Conservation (phyloP, 768 basidiomycete genomes). For the Albatrellus ellisii region DNA sequence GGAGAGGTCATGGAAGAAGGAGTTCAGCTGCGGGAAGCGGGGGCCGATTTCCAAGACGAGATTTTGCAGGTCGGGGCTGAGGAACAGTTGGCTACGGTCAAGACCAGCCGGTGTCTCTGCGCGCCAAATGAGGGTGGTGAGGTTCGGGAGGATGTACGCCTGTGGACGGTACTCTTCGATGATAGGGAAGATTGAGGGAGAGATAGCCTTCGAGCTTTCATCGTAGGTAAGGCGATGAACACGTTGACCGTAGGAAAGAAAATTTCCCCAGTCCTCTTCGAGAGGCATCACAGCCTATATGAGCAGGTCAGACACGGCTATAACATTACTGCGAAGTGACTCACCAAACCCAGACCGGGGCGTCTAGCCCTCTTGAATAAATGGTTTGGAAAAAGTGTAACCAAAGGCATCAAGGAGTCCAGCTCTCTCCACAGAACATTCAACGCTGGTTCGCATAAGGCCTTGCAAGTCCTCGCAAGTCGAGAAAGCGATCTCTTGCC, state of each 20-base stretch:
- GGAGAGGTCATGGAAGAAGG: conserved; percentile 53
- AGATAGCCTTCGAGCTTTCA: conserved; percentile 50
- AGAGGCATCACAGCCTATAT: conserved; percentile 45
- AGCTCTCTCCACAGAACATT: conserved; percentile 67
- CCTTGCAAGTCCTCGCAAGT: conserved; percentile 62
- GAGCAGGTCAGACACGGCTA: background rate
- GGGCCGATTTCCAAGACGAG: conserved; percentile 52
- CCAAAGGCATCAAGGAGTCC: conserved; percentile 58
- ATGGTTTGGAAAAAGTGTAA: conserved; percentile 56
- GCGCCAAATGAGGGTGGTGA: conserved; percentile 61
- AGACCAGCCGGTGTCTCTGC: conserved; percentile 53
- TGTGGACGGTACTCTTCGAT: conserved; percentile 52
- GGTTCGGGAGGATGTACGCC: conserved; percentile 53
- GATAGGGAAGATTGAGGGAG: conserved; percentile 51
- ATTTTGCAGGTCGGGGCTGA: conserved; percentile 46
- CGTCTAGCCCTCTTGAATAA: conserved; percentile 57
- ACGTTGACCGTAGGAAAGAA: conserved; percentile 54
- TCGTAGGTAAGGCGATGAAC: conserved; percentile 56
- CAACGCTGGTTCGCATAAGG: conserved; percentile 61
- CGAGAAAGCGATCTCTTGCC: conserved; percentile 59
- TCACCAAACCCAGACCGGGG: conserved; percentile 67
- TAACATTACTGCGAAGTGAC: conserved; percentile 17
- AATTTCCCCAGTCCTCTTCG: conserved; percentile 53
- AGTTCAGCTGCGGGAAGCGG: conserved; percentile 40
- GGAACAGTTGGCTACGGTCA: conserved; percentile 50